Conservation (phyloP, 2,329 filamentous ascomycete species). For the Fusarium compactum region DNA sequence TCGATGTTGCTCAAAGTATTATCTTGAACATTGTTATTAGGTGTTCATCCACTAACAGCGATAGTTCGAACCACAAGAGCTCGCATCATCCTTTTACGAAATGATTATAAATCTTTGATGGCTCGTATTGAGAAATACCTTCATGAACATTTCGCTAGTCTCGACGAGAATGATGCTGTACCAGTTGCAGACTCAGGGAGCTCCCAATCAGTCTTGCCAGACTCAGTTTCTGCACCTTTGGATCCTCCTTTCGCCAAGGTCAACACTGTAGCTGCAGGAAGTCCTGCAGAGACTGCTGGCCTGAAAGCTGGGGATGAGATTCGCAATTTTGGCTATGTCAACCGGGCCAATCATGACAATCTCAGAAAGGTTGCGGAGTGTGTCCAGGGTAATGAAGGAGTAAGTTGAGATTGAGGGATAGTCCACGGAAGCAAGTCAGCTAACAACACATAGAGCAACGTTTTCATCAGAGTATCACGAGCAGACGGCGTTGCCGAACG, state of each 20-base stretch:
- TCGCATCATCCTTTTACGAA: conserved; percentile 87
- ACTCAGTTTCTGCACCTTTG: conserved; percentile 46
- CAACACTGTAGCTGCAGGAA: conserved; percentile 81
- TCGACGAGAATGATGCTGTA: conserved; percentile 63
- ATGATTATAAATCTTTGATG: conserved; percentile 96
- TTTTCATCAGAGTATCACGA: conserved; percentile 76
- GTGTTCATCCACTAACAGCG: conserved; percentile 30
- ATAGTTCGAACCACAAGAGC: conserved; percentile 91
- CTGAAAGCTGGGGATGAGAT: conserved; percentile 84
- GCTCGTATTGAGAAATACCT: conserved; percentile 82
- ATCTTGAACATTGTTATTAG: conserved; percentile 35
- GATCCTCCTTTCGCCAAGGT: conserved; percentile 82
- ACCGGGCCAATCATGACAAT: conserved; percentile 86
- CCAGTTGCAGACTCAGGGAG: conserved; percentile 38
- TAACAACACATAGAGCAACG: conserved; percentile 66
- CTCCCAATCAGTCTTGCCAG: conserved; percentile 49
- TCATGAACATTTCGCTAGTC: conserved; percentile 88
- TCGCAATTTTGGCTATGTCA: conserved; percentile 85
- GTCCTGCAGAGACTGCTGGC: conserved; percentile 86
- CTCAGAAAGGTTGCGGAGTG: conserved; percentile 88
- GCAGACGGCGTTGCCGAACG: conserved; percentile 56
- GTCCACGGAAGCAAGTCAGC: conserved; percentile 14
- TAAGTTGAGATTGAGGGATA: conserved; percentile 62
- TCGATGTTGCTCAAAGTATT: conserved; percentile 93
- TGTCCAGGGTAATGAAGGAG: conserved; percentile 89